Percentiles rank a stretch among this genome's conserved stretches.
Evolutionary conservation across 495 filamentous ascomycete genomes (phyloP).

Genomic region (Talaromyces thailandensis): DNA sequence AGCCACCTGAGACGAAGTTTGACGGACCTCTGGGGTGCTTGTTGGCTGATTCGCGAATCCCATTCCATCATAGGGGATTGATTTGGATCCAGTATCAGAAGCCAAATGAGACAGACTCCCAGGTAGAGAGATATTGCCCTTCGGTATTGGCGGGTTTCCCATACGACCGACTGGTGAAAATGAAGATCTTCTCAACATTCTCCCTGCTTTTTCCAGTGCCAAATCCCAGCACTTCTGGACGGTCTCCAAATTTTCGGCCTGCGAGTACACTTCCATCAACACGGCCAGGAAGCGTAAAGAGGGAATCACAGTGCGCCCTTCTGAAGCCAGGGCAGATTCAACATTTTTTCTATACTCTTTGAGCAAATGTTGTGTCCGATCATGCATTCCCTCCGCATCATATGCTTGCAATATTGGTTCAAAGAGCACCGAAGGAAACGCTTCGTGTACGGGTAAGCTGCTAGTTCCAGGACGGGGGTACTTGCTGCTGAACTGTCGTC

Average conservation of each 20-base stretch:
- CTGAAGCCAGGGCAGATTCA: background rate
- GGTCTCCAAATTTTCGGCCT: constrained; percentile 43
- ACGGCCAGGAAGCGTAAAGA: constrained; percentile 53
- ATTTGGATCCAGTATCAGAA: background rate
- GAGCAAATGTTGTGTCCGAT: constrained; percentile 46
- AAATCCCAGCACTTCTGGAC: constrained; percentile 60
- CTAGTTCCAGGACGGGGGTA: constrained; percentile 9
- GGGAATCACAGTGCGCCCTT: constrained; percentile 20
- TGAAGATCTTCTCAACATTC: constrained; percentile 22
- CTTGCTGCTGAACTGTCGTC: constrained; percentile 17
- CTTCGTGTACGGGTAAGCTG: constrained; percentile 17
- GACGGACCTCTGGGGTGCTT: too few relatives aligned
- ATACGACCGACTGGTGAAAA: constrained; percentile 5
- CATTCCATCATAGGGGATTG: background rate
- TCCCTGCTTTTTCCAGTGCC: constrained; percentile 41
- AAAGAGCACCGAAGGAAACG: constrained; percentile 40
- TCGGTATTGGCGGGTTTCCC: background rate
- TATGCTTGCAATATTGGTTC: constrained; percentile 56
- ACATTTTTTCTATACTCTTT: constrained; percentile 33
- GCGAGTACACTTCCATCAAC: constrained; percentile 54
- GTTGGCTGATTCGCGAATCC: too few relatives aligned
- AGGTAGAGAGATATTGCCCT: background rate
- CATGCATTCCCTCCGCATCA: constrained; percentile 44
- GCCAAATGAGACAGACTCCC: background rate
- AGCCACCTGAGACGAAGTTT: too few relatives aligned